Evolutionary conservation across 1,284 basidiomycete species (phyloP), one percentile per base, ranked within the genome.

Genomic region (Puccinia horiana): DNA sequence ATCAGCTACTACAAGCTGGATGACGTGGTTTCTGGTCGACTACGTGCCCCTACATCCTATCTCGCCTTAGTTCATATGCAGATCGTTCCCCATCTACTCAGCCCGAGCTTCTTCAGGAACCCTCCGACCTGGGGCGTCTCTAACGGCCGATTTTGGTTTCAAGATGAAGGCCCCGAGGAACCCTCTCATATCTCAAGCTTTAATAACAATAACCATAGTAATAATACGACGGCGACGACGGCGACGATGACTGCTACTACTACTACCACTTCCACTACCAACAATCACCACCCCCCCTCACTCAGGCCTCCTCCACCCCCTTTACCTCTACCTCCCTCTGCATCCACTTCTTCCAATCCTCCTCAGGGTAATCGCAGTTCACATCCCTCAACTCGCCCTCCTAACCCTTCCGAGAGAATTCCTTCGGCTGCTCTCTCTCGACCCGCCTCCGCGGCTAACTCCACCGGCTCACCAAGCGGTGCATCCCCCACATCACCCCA

Each of bases 1-100:
- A 81, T 81, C 32, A 74, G 70, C 61, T 81, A 81, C 35, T 81
- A 81, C 56, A 81, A 75, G 72, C 32, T 81, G 14, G 72, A 81
- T 32, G 79, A 81, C 42, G 79, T 81, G 14, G 35, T 81, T 12
- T 42, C 56, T 12, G 79, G 79, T 42, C 67, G 72, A 16, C 42
- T 81, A 29, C 79, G 79, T 29, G 58, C 72, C 6, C 79, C 79
- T 16, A 58, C 70, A 8, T 72, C 78, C 1, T 69, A 80, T n/a
- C 29, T 20, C 11, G n/a, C 18, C 12, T 23, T 70, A 26, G 32
- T 42, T 23, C 52, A 18, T 14, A 42, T 80, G 9, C 52, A 26
- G 3, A 80, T 80, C 42, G 40, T 40, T 23, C 49, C 40, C 2
- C 40, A 61, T 18, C 63, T 80, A 11, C 78, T 80, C 26, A 49